These are phyloP conservation scores for Mycena vulgaris DNA, from an alignment of 768 basidiomycete species.

Conservation along the genomic window DNA sequence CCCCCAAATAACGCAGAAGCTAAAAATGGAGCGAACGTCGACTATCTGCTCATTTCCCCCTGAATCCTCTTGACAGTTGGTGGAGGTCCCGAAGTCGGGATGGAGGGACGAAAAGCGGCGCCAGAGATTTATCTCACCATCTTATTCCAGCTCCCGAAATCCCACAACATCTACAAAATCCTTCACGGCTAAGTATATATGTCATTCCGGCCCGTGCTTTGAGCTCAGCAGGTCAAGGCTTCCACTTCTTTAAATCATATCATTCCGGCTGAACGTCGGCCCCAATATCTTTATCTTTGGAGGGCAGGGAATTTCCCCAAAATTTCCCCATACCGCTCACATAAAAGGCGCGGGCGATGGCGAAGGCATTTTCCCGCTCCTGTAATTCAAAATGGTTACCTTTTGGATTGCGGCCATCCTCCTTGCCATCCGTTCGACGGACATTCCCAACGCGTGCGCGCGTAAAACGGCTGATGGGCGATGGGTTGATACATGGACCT, in stretches of 20 bases:
- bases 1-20: no score
- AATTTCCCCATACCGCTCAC: conserved; percentile 14
- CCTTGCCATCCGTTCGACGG: background rate
- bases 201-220: background rate
- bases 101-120: no score
- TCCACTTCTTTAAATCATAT: background rate
- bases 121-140: no score
- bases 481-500: conserved; percentile 55
- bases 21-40: no score
- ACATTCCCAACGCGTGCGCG: background rate
- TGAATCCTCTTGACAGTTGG: no score
- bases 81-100: no score
- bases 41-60: no score
- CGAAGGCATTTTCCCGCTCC: background rate
- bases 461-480: conserved; percentile 23
- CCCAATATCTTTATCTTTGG: background rate
- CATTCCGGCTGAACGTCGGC: conserved; percentile 5
- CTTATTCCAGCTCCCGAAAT: no score
- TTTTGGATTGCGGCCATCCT: conserved; percentile 11
- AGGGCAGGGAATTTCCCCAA: background rate
- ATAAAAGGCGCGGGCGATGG: conserved; percentile 13
- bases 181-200: no score
- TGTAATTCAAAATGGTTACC: conserved; percentile 5
- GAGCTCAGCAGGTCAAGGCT: conserved; percentile 21
- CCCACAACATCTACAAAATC: no score